Evolutionary conservation across 805 yeast species (phyloP).

Genomic region (Isabelozyma pseudorhagii): DNA sequence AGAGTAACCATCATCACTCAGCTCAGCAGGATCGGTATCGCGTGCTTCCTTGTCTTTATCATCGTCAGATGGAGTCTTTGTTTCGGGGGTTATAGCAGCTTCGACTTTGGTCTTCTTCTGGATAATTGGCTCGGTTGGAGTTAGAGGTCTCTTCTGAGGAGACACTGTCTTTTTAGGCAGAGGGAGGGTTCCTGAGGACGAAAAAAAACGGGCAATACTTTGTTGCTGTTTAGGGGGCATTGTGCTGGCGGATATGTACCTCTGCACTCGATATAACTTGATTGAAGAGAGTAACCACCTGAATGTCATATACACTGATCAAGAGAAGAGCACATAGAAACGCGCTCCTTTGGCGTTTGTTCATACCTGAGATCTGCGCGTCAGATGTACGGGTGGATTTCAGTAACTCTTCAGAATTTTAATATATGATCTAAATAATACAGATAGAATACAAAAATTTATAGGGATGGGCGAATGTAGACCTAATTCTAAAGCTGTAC

Average conservation of each 20-base stretch:
- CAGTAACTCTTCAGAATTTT: too few species aligned
- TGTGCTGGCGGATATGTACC: not conserved
- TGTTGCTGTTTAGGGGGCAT: conserved; percentile 17
- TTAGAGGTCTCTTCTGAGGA: not conserved
- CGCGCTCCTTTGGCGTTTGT: too few species aligned
- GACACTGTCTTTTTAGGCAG: too few species aligned
- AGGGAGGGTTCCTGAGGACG: not conserved
- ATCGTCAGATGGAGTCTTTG: not conserved
- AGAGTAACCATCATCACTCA: conserved; percentile 1
- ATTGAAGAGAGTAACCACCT: too few species aligned
- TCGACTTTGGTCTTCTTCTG: conserved; percentile 1
- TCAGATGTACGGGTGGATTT: too few species aligned
- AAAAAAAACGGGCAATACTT: conserved; percentile 30
- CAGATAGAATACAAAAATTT: not conserved
- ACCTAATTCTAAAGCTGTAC: conserved; percentile 10
- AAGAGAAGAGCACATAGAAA: too few species aligned
- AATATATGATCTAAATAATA: not conserved
- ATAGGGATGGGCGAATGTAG: not conserved
- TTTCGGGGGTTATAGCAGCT: not conserved
- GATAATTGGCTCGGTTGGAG: not conserved
- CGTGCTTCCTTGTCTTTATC: not conserved
- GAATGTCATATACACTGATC: too few species aligned
- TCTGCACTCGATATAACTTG: too few species aligned
- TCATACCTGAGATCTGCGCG: too few species aligned
- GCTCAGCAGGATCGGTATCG: not conserved